Conservation (phyloP, 768 basidiomycete genomes). For the Calocera viscosa region DNA sequence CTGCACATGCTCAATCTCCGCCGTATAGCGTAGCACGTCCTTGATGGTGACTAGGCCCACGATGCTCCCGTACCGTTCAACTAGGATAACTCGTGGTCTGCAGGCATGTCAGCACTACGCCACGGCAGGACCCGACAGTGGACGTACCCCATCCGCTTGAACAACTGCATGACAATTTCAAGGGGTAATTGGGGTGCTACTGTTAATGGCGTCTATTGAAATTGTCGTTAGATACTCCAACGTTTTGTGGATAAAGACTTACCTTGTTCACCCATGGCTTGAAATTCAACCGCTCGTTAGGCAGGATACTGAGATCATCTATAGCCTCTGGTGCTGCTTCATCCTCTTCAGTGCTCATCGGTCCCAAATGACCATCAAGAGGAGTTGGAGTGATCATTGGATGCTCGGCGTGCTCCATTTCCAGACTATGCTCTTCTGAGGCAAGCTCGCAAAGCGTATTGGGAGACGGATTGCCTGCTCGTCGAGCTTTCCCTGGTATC, state of each 20-base stretch:
- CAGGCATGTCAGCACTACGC: not conserved
- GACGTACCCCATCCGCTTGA: slow-evolving; percentile 92
- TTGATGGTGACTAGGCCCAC: slow-evolving; percentile 89
- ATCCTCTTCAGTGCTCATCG: slow-evolving; percentile 53
- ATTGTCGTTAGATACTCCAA: not conserved
- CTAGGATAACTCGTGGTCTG: slow-evolving; percentile 92
- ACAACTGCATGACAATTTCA: slow-evolving; percentile 95
- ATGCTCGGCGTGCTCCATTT: slow-evolving; percentile 7
- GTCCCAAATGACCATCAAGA: slow-evolving; percentile 25
- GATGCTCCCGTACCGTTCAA: slow-evolving; percentile 72
- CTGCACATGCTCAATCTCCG: slow-evolving; percentile 25
- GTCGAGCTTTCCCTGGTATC: slow-evolving; percentile 54
- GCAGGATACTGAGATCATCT: slow-evolving; percentile 4
- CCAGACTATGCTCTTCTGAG: slow-evolving; percentile 28
- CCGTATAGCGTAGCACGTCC: slow-evolving; percentile 81
- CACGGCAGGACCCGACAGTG: not conserved
- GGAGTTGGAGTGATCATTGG: not conserved
- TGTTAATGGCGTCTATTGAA: slow-evolving; percentile 76
- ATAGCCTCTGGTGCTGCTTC: slow-evolving; percentile 53
- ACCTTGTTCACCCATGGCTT: slow-evolving; percentile 95
- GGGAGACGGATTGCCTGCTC: slow-evolving; percentile 44
- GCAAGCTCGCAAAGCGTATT: slow-evolving; percentile 66
- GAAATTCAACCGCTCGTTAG: slow-evolving; percentile 30
- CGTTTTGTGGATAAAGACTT: slow-evolving; percentile 18
- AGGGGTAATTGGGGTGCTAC: slow-evolving; percentile 84